Base-by-base conservation (phyloP, 148 eudicot species). In the Gaultheria prostrata region DNA sequence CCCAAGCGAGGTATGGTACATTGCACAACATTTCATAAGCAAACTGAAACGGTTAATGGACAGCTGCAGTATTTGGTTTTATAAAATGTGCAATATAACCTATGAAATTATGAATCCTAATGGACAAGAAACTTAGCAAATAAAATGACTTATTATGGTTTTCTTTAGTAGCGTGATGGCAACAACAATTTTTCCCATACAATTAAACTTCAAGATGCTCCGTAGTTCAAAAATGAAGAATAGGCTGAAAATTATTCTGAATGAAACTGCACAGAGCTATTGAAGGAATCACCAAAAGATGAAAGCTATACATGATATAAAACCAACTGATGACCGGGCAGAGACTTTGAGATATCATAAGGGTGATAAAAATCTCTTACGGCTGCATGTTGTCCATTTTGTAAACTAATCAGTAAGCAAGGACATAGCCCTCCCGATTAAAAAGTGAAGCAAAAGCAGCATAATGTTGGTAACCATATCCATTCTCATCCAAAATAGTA, bases 371-470 rank as follows among this genome's bases (percentile, higher is more conserved):
- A 75, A 21, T 75, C 53, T 57, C 49, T 35, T 35, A 43, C 8
- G n/a, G 9, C 35, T 59, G 5, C n/a, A 45, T 45, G 32, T 24
- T 45, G n/a, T 49, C 43, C 45, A 80, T n/a, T 61, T 24, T 24
- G n/a, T 45, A 48, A 80, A 26, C 56, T 45, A 43, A 61, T 61
- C 71, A 80, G 77, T 21, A 39, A 43, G 56, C 74, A 80, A 80
- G 67, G 72, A 13, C 33, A 57, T 45, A 17, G 18, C 51, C 26
- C 45, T 53, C 67, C 43, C 35, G 14, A 18, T 3, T 14, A 2
- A 61, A 33, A 18, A 65, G 4, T 15, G 17, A 39, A 53, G 35
- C 12, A 13, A 80, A n/a, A 59, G 73, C 54, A 63, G 35, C 46
- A 8, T 39, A 26, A 28, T 17, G n/a, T 65, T 8, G 26, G 39